phyloP scores from a whole-genome alignment of 2,329 filamentous ascomycete species.

The Cladobotryum protrusum region DNA sequence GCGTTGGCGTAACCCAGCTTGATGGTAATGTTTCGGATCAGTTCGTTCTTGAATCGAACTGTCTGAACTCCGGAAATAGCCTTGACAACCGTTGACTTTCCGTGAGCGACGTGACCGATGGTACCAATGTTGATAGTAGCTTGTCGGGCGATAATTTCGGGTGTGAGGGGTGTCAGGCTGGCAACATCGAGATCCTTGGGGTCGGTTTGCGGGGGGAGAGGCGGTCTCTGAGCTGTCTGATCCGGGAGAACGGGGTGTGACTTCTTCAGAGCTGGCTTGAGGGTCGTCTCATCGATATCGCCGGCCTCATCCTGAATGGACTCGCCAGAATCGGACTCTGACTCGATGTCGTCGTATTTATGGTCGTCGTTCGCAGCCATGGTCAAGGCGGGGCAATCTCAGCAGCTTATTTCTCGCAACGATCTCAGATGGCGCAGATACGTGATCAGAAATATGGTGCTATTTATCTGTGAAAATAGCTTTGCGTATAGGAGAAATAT shows the following conservation, averaged over 20 bases:
- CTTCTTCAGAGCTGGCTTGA: conserved; percentile 87
- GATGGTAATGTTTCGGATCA: conserved; percentile 99
- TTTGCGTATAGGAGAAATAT: no score
- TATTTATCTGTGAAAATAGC: no score
- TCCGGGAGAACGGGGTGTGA: conserved; percentile 46
- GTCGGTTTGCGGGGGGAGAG: conserved; percentile 81
- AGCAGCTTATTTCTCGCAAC: no score
- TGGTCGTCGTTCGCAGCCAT: conserved; percentile 54
- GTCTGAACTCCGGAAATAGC: conserved; percentile 98
- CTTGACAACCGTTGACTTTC: conserved; percentile 98
- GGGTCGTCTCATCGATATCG: conserved; percentile 56
- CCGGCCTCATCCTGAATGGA: conserved; percentile 55
- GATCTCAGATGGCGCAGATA: no score
- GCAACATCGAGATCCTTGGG: conserved; percentile 81
- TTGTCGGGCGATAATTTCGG: conserved; percentile 95
- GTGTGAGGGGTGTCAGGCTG: conserved; percentile 75
- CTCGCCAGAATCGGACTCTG: conserved; percentile 62
- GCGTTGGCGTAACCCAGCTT: conserved; percentile 99
- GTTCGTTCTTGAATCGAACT: conserved; percentile 98
- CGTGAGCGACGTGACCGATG: conserved; percentile 97
- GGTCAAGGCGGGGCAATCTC: conserved; percentile 6
- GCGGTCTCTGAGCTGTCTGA: conserved; percentile 47
- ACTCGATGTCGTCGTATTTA: conserved; percentile 68
- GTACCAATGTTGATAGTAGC: conserved; percentile 99
- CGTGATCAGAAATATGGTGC: no score